Percentiles rank a stretch among this genome's conserved stretches.
These are phyloP conservation scores for Neofusicoccum ribis DNA, from an alignment of 2,329 filamentous ascomycete genomes.

Conservation along the genomic window DNA sequence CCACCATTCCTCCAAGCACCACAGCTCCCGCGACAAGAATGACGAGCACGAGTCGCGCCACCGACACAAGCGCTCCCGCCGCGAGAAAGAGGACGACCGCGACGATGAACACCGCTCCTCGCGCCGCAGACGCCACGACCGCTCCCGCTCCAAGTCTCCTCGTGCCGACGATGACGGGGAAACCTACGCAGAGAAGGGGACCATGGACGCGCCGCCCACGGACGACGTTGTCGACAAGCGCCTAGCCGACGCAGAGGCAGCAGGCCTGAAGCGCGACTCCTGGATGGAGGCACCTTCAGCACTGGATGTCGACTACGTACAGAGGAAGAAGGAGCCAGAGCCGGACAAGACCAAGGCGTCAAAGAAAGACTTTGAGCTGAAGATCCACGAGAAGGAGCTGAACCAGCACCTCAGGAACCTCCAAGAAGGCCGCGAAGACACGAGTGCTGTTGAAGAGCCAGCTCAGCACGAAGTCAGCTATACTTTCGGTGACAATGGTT, in stretches of 20 bases:
- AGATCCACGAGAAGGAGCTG: slow-evolving; percentile 77
- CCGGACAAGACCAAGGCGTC: slow-evolving; percentile 47
- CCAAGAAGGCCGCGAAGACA: slow-evolving; percentile 43
- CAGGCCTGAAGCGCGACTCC: slow-evolving; percentile 67
- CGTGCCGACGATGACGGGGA: slow-evolving; percentile 31
- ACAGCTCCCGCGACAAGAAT: slow-evolving; percentile 47
- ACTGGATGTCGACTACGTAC: slow-evolving; percentile 80
- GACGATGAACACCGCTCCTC: slow-evolving; percentile 33
- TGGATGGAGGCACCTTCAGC: slow-evolving; percentile 94
- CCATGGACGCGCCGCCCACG: slow-evolving; percentile 39
- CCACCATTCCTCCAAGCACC: slow-evolving; percentile 45
- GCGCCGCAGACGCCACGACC: slow-evolving; percentile 25
- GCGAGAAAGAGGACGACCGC: slow-evolving; percentile 50
- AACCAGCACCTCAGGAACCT: slow-evolving; percentile 69
- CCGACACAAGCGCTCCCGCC: slow-evolving; percentile 65
- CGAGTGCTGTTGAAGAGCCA: slow-evolving; percentile 50
- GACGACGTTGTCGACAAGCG: slow-evolving; percentile 47
- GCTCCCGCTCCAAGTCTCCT: slow-evolving; percentile 1
- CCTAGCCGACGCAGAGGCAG: slow-evolving; percentile 37
- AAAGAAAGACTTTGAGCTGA: slow-evolving; percentile 63
- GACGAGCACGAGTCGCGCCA: slow-evolving; percentile 52
- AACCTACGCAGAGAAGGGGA: slow-evolving; percentile 47
- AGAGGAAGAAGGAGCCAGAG: slow-evolving; percentile 55
- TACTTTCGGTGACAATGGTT: slow-evolving; percentile 84
- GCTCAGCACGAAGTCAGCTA: slow-evolving; percentile 70